These are phyloP conservation scores for Ormosia emarginata DNA, from an alignment of 306 rosid species.

Conservation along the genomic window DNA sequence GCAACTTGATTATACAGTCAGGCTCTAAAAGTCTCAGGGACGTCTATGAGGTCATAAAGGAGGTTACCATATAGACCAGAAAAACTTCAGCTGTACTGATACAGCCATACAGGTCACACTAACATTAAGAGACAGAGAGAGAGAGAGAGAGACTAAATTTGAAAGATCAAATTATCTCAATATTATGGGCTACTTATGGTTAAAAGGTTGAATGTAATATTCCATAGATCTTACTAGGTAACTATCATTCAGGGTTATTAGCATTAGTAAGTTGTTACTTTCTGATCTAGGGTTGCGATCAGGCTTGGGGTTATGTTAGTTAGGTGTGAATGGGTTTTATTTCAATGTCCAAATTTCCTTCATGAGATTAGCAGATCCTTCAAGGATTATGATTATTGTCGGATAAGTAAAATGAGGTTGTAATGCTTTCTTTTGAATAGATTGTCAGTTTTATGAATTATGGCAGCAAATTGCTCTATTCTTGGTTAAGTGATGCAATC, in stretches of 20 bases:
- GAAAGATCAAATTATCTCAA: background rate
- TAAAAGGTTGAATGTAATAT: background rate
- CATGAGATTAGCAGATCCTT: background rate
- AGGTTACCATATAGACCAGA: background rate
- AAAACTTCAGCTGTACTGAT: background rate
- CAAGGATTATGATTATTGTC: background rate
- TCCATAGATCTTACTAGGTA: background rate
- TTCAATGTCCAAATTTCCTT: background rate
- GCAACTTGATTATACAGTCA: background rate
- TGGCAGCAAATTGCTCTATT: background rate
- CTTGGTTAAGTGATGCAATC: background rate
- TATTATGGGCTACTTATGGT: background rate
- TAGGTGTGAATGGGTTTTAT: background rate
- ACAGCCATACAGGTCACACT: background rate
- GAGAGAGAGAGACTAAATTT: background rate
- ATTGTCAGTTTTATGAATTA: background rate
- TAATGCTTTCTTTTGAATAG: background rate
- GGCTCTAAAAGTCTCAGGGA: background rate
- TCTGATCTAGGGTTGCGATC: background rate
- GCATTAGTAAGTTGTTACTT: background rate
- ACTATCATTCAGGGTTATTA: background rate
- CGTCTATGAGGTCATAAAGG: background rate
- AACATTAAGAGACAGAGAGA: background rate
- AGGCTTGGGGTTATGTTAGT: background rate
- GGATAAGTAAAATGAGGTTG: background rate